Percentiles rank a stretch among this genome's conserved stretches.
Evolutionary conservation across 129 eudicot species (phyloP).

Genomic region (Heracleum sosnowskyi): DNA sequence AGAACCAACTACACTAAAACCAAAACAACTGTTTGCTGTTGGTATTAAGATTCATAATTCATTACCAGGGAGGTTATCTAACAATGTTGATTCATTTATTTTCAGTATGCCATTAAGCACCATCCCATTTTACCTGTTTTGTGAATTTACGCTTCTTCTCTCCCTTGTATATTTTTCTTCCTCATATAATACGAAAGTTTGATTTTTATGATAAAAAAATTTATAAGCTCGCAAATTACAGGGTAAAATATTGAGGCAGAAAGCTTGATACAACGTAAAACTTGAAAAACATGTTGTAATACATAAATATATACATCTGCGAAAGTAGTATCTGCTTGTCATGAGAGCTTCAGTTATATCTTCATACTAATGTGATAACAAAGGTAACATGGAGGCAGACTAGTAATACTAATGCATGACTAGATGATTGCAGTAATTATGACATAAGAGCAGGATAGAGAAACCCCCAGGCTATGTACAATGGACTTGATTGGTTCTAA

Average conservation of each 20-base stretch:
- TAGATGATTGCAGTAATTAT: slow-evolving; percentile 2
- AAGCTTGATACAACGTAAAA: slow-evolving; percentile 6
- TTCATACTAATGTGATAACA: not conserved
- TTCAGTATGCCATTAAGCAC: not conserved
- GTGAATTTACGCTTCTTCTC: too few relatives aligned
- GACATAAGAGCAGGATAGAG: not conserved
- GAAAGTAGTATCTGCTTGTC: not conserved
- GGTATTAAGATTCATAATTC: too few relatives aligned
- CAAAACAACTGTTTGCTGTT: too few relatives aligned
- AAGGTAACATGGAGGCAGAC: not conserved
- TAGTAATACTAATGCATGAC: slow-evolving; percentile 8
- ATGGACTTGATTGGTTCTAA: not conserved
- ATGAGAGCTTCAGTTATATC: not conserved
- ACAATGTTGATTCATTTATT: not conserved
- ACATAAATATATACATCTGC: not conserved
- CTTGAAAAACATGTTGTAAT: not conserved
- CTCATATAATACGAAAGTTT: not conserved
- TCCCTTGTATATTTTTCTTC: not conserved
- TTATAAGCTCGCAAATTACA: not conserved
- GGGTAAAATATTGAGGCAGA: not conserved
- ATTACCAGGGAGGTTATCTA: not conserved
- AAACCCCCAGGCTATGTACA: slow-evolving; percentile 14
- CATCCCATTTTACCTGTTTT: not conserved
- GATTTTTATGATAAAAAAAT: not conserved
- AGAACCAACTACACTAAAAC: not conserved